phyloP scores from a whole-genome alignment of 176 grass and related monocot genomes.

The Eleusine indica region DNA sequence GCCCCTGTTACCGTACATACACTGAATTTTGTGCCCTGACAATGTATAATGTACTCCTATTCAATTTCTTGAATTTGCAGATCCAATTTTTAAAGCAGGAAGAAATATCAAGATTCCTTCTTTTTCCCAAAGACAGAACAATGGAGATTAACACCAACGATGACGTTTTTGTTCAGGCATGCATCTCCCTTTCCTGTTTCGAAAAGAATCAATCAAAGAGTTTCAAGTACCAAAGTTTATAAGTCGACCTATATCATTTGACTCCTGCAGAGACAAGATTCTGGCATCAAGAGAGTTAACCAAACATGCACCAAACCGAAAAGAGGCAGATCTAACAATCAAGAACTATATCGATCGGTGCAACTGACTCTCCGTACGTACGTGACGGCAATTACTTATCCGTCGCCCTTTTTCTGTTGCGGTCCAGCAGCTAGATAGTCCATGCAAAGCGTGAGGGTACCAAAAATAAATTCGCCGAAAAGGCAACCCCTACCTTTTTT shows the following conservation, averaged over 20 bases:
- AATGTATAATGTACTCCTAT: too few species aligned
- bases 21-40: too few species aligned
- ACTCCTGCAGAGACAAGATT: conserved; percentile 4
- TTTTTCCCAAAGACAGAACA: too few species aligned
- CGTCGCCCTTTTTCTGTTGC: not conserved
- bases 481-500: not conserved
- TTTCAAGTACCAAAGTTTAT: too few species aligned
- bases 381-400: conserved; percentile 17
- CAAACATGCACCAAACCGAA: conserved; percentile 30
- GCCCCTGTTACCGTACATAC: too few species aligned
- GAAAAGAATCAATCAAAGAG: too few species aligned
- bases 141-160: too few species aligned
- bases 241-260: conserved; percentile 30
- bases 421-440: conserved; percentile 12
- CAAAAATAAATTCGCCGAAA: conserved; percentile 38
- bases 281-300: not conserved
- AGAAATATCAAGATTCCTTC: too few species aligned
- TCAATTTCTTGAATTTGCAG: too few species aligned
- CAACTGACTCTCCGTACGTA: not conserved
- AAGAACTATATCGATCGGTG: conserved; percentile 8
- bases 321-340: not conserved
- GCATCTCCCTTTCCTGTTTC: too few species aligned
- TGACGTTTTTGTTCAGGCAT: too few species aligned
- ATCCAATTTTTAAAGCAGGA: too few species aligned
- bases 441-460: conserved; percentile 33